Base-by-base conservation (phyloP, 2,329 filamentous ascomycete genomes). In the Monosporascus sp. region DNA sequence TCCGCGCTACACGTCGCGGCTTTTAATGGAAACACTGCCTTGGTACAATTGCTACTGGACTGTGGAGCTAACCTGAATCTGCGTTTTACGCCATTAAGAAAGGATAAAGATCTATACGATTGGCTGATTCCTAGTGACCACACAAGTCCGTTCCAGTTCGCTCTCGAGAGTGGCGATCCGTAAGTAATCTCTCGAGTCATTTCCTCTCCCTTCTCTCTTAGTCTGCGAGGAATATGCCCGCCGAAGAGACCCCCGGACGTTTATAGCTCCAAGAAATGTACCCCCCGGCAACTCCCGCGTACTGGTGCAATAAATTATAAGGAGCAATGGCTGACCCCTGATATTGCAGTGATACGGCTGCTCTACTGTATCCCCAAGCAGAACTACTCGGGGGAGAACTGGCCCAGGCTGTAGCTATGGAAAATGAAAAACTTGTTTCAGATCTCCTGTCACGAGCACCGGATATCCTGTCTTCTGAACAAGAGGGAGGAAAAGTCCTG, bases 1-100 rank as follows among this genome's bases (percentile, higher is more conserved):
- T 25, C 48, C 24, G 39, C 53, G 6, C 31, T 55, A 31, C 53
- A 55, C 41, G 47, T 55, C 2, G 53, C 53, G 35, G 47, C 51
- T 5, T n/a, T 5, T 11, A 6, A 17, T 8, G 53, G 53, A 37
- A 55, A 55, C 35, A 22, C 48, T 15, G 27, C 44, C 15, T 45
- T 55, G 15, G 37, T 53, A 14, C 37, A 37, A 37, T 44, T 24
- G 24, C 48, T 55, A 17, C n/a, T 50, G 6, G 17, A 9, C 20
- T 17, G 25, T 3, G 50, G 35, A 18, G 25, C 27, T 17, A 17
- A 20, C 22, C 37, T n/a, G 5, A 31, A 52, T 8, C 38, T 50
- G 37, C 53, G 37, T 17, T 37, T 11, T 27, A n/a, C 6, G 5
- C 31, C 31, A 14, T 35, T 14, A 14, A 14, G 5, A 14, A 1